These are phyloP conservation scores for Penicillium canariense DNA, from an alignment of 495 filamentous ascomycete species.

Conservation along the genomic window DNA sequence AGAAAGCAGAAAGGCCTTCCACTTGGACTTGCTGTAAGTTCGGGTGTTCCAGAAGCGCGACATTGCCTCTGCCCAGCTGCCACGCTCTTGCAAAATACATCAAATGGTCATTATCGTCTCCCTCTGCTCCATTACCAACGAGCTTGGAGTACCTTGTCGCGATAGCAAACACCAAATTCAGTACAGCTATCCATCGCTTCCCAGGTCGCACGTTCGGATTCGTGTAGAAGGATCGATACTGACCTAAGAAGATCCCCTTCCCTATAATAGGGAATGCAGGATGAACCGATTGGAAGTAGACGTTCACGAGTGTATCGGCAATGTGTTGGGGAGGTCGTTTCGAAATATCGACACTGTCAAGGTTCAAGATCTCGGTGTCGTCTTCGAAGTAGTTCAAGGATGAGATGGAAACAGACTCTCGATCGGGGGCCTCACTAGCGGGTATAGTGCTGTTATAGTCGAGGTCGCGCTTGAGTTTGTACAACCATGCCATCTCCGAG, in stretches of 20 bases:
- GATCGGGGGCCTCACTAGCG: slow-evolving; percentile 21
- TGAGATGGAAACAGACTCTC: slow-evolving; percentile 27
- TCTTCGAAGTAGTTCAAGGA: slow-evolving; percentile 57
- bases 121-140: slow-evolving; percentile 32
- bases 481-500: slow-evolving; percentile 62
- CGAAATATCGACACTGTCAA: slow-evolving; percentile 45
- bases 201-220: slow-evolving; percentile 35
- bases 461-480: slow-evolving; percentile 42
- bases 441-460: slow-evolving; percentile 21
- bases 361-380: slow-evolving; percentile 44
- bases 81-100: slow-evolving; percentile 60
- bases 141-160: slow-evolving; percentile 50
- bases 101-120: slow-evolving; percentile 45
- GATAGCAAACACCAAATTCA: slow-evolving; percentile 69
- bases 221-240: slow-evolving; percentile 42
- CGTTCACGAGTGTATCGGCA: slow-evolving; percentile 52
- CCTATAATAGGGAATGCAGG: slow-evolving; percentile 58
- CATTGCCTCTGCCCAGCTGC: slow-evolving; percentile 49
- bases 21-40: slow-evolving; percentile 59
- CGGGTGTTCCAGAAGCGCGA: slow-evolving; percentile 49
- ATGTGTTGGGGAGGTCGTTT: slow-evolving; percentile 48
- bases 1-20: slow-evolving; percentile 55
- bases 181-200: slow-evolving; percentile 54
- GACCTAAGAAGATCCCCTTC: slow-evolving; percentile 41
- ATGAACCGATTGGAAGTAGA: slow-evolving; percentile 58